Percentiles rank a stretch among this genome's conserved stretches.
phyloP scores from a whole-genome alignment of 441 rosid species.

The Pelargonium fulgidum region DNA sequence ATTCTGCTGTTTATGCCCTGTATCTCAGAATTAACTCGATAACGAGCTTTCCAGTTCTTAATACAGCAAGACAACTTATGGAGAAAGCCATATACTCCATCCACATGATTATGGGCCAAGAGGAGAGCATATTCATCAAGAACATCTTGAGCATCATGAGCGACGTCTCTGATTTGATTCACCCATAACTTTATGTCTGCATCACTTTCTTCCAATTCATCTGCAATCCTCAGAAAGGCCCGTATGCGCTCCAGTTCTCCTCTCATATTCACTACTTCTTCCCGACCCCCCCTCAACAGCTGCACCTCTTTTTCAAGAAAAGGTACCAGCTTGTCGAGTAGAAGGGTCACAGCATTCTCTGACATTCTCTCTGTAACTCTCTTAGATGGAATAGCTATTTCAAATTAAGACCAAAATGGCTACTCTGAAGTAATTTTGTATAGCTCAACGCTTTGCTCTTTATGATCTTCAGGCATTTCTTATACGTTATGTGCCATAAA shows the following conservation, averaged over 20 bases:
- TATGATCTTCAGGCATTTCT: not conserved
- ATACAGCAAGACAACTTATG: conserved; percentile 13
- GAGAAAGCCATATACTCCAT: not conserved
- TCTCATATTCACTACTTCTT: conserved; percentile 16
- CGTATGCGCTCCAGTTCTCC: conserved; percentile 9
- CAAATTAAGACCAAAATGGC: not conserved
- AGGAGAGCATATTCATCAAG: conserved; percentile 21
- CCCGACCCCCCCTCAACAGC: conserved; percentile 1
- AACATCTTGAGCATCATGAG: conserved; percentile 19
- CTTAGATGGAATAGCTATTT: not conserved
- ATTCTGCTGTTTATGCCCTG: conserved; percentile 5
- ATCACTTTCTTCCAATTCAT: conserved; percentile 21
- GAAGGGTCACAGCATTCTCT: conserved; percentile 11
- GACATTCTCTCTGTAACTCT: conserved; percentile 8
- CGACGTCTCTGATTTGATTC: conserved; percentile 19
- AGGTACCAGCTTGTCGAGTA: conserved; percentile 17
- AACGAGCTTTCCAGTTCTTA: conserved; percentile 16
- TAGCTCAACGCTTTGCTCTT: no score
- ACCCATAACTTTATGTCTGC: conserved; percentile 22
- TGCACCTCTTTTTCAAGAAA: conserved; percentile 10
- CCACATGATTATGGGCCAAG: conserved; percentile 9
- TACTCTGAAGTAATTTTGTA: not conserved
- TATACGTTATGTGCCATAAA: not conserved
- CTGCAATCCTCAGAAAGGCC: conserved; percentile 23
- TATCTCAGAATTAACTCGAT: conserved; percentile 12